Base-by-base conservation (phyloP, 371 early-diverging fungal genomes). In the Mucor plumbeus region DNA sequence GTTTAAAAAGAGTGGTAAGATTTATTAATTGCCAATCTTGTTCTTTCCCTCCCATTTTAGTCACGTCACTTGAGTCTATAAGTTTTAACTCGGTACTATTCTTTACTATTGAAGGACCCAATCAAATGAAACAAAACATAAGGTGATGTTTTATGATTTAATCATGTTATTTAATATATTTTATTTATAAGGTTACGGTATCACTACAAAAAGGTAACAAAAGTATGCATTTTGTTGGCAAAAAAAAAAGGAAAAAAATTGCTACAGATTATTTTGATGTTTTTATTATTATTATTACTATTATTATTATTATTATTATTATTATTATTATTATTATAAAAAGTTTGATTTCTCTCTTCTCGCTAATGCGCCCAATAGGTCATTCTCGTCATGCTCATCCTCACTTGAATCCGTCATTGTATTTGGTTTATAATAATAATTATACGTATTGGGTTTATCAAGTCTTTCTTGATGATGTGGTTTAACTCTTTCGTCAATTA, bases 121-220 rank as follows among this genome's bases (percentile, higher is more conserved):
- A 62, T 50, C 35, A 62, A 53, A 35, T 15, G 26, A 54, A 40
- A 39, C 21, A 54, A 39, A 54, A 54, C 13, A 63, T 63, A 63
- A 63, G 63, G 63, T 63, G 63, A 63, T 63, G 50, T 63, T 54
- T 54, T 54, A 40, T 40, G 26, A 21, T 63, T 56, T n/a, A 54
- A 54, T 54, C 54, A 48, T 41, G 19, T 17, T 54, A 38, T 61
- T 14, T 44, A 3, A 48, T 48, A 48, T 21, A 34, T 7, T 10
- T 47, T 44, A 19, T 26, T 26, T 26, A 26, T 26, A 26, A 26
- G 26, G 26, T 26, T 26, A 26, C 26, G 3, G 26, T 26, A 26
- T 26, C 26, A 26, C 26, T 26, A 26, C 26, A 26, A 1, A 26
- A 3, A 26, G 26, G 26, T 26, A 3, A 26, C 3, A 26, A 26